Percentiles rank a stretch among this genome's conserved stretches.
Conservation (phyloP, 495 filamentous ascomycete genomes). For the Penicillium cosmopolitanum region DNA sequence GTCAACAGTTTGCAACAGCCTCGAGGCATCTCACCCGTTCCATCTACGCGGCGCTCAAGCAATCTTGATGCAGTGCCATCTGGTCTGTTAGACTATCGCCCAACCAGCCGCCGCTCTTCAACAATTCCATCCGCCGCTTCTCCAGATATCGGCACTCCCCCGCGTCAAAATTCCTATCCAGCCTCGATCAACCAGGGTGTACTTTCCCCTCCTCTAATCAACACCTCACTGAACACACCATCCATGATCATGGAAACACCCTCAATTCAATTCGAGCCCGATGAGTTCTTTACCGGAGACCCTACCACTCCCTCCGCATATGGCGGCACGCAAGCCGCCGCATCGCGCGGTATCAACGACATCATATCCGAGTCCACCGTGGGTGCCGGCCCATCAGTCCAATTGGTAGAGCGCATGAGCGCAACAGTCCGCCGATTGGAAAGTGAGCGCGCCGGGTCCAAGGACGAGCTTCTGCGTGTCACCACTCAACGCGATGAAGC, state of each 20-base stretch:
- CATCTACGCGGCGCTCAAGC: conserved; percentile 49
- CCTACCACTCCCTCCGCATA: conserved; percentile 65
- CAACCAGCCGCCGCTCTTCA: conserved; percentile 53
- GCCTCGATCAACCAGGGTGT: conserved; percentile 40
- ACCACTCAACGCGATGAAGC: conserved; percentile 86
- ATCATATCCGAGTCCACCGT: conserved; percentile 87
- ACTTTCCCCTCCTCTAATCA: conserved; percentile 38
- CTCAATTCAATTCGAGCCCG: conserved; percentile 63
- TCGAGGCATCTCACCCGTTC: conserved; percentile 52
- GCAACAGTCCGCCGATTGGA: conserved; percentile 89
- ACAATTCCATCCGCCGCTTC: conserved; percentile 45
- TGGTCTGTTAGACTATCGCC: conserved; percentile 40
- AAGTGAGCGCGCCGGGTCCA: conserved; percentile 81
- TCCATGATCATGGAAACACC: conserved; percentile 54
- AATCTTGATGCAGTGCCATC: conserved; percentile 41
- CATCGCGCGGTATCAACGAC: conserved; percentile 73
- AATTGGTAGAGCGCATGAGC: conserved; percentile 95
- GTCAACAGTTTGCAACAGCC: conserved; percentile 47
- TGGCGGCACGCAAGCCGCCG: conserved; percentile 39
- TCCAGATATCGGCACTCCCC: conserved; percentile 44
- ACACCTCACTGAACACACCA: conserved; percentile 30
- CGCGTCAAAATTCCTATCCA: conserved; percentile 48
- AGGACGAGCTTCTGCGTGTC: conserved; percentile 82
- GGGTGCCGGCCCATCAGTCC: conserved; percentile 88
- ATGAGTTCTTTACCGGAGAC: conserved; percentile 66